These are phyloP conservation scores for Chaetomium olivaceum DNA, from an alignment of 2,329 filamentous ascomycete genomes.

Conservation along the genomic window DNA sequence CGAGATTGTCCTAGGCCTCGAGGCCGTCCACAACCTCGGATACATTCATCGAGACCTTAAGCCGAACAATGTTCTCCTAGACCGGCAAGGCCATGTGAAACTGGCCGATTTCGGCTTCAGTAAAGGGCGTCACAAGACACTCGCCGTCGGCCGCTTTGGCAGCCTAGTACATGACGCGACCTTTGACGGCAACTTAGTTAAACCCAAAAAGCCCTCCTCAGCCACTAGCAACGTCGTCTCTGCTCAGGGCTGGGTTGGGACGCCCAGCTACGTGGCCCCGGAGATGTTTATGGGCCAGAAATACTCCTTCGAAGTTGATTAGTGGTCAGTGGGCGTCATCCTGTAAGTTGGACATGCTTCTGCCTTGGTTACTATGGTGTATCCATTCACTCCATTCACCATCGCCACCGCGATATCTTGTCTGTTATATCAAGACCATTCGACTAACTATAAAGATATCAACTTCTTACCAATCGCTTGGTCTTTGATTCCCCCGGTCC, in stretches of 20 bases:
- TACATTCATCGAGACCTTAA: conserved; percentile 99
- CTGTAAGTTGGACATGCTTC: conserved; percentile 61
- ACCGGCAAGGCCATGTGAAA: conserved; percentile 94
- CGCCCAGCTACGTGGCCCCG: conserved; percentile 66
- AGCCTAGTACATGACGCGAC: conserved; percentile 72
- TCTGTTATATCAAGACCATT: background rate
- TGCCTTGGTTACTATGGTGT: background rate
- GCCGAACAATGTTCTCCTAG: conserved; percentile 95
- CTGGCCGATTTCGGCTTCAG: conserved; percentile 97
- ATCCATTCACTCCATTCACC: background rate
- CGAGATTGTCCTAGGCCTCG: conserved; percentile 95
- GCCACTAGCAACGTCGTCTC: conserved; percentile 45
- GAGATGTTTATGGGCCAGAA: conserved; percentile 96
- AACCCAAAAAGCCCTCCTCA: background rate
- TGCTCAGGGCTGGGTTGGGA: background rate
- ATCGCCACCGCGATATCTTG: background rate
- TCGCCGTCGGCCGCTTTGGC: conserved; percentile 67
- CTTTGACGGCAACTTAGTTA: background rate
- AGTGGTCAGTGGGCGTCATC: conserved; percentile 98
- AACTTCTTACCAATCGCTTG: conserved; percentile 96
- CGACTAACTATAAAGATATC: conserved; percentile 47
- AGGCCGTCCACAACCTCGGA: conserved; percentile 96
- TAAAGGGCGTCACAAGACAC: conserved; percentile 83
- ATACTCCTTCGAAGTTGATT: conserved; percentile 95
- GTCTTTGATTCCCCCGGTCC: conserved; percentile 65